These are phyloP conservation scores for Penicillium fimorum DNA, from an alignment of 495 filamentous ascomycete species.

Conservation along the genomic window DNA sequence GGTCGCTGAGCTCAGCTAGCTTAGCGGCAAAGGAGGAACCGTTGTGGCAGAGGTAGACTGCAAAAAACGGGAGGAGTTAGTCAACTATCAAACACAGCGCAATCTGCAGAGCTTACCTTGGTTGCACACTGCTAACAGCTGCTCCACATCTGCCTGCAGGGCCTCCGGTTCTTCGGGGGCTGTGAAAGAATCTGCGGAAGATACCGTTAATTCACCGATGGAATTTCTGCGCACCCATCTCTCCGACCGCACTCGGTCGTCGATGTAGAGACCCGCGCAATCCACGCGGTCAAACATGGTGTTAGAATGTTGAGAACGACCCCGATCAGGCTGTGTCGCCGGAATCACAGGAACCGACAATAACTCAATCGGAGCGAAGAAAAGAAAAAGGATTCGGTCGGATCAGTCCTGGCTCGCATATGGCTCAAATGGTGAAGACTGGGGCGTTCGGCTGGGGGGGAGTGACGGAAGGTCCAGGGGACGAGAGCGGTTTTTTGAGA, in stretches of 20 bases:
- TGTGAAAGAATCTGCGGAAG: constrained; percentile 26
- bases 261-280: constrained; percentile 82
- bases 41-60: constrained; percentile 72
- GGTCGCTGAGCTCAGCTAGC: constrained; percentile 65
- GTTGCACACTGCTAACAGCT: constrained; percentile 51
- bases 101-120: constrained; percentile 45
- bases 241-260: constrained; percentile 67
- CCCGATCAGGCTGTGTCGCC: constrained; percentile 17
- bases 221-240: constrained; percentile 52
- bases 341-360: constrained; percentile 14
- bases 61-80: constrained; percentile 8
- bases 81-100: background rate
- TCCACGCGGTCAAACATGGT: constrained; percentile 64
- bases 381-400: constrained; percentile 16
- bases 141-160: constrained; percentile 49
- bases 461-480: constrained; percentile 4
- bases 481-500: constrained; percentile 5
- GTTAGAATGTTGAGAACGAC: constrained; percentile 14
- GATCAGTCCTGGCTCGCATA: constrained; percentile 24
- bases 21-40: constrained; percentile 68
- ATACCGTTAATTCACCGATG: constrained; percentile 27
- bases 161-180: constrained; percentile 49
- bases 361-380: constrained; percentile 12
- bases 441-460: constrained; percentile 2
- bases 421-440: constrained; percentile 17